These are phyloP conservation scores for Huntiella bhutanensis DNA, from an alignment of 2,329 filamentous ascomycete species.

Conservation along the genomic window DNA sequence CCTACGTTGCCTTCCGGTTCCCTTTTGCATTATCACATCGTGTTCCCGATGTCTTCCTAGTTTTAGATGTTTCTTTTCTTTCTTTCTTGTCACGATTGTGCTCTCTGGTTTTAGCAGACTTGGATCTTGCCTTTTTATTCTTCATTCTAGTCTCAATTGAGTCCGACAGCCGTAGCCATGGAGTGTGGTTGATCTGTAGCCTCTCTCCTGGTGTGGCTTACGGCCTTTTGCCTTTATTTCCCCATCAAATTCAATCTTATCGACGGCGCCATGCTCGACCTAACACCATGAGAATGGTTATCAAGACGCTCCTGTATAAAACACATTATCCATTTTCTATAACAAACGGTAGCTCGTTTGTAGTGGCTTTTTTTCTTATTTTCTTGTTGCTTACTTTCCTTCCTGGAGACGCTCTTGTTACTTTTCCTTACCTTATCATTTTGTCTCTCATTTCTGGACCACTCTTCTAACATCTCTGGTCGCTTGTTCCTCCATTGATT, in stretches of 20 bases:
- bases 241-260: too few species aligned
- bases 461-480: slow-evolving; percentile 36
- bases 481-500: slow-evolving; percentile 21
- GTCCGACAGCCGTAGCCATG: too few species aligned
- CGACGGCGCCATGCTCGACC: too few species aligned
- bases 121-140: too few species aligned
- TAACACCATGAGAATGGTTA: too few species aligned
- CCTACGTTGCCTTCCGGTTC: too few species aligned
- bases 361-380: slow-evolving; percentile 3
- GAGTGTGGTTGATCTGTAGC: too few species aligned
- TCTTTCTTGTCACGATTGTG: slow-evolving; percentile 3
- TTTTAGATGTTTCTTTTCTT: neutral
- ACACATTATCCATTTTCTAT: slow-evolving; percentile 10
- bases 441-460: slow-evolving; percentile 18
- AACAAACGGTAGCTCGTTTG: slow-evolving; percentile 1
- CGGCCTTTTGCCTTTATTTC: too few species aligned
- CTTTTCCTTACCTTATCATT: slow-evolving; percentile 13
- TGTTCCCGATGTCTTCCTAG: slow-evolving; percentile 1
- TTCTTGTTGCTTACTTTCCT: neutral
- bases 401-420: slow-evolving; percentile 4
- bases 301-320: neutral
- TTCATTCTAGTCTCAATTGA: too few species aligned
- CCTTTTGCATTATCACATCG: neutral
- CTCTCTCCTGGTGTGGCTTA: too few species aligned
- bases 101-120: slow-evolving; percentile 6